These are phyloP conservation scores for Ganoderma boninense DNA, from an alignment of 1,284 basidiomycete species.

Conservation along the genomic window DNA sequence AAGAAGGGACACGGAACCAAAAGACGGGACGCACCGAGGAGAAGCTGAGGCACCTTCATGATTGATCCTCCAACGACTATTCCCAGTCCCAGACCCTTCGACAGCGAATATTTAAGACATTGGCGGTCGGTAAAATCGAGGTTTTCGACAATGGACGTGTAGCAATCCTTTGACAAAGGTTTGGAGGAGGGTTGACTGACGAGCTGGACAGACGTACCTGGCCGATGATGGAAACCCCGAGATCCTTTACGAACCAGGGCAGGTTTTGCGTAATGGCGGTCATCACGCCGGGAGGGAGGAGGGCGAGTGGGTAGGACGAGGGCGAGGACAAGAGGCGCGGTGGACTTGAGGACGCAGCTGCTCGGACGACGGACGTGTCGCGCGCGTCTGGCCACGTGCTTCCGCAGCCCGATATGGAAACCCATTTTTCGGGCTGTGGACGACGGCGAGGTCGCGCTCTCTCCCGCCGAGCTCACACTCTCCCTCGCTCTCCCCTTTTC, in stretches of 20 bases:
- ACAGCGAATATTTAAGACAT: constrained; percentile 92
- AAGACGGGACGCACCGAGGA: constrained; percentile 67
- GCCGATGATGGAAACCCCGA: constrained; percentile 86
- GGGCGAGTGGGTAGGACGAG: constrained; percentile 6
- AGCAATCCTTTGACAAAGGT: constrained; percentile 76
- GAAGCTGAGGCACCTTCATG: constrained; percentile 93
- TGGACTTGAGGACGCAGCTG: constrained; percentile 1
- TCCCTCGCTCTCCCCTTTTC: not conserved
- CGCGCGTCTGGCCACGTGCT: constrained; percentile 24
- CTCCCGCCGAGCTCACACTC: constrained; percentile 21
- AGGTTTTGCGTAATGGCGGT: constrained; percentile 76
- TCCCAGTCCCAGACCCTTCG: constrained; percentile 92
- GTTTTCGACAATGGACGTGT: constrained; percentile 89
- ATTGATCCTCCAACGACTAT: constrained; percentile 95
- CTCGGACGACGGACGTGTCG: constrained; percentile 4
- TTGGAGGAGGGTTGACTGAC: not conserved
- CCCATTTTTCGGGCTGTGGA: constrained; percentile 25
- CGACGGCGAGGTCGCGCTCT: constrained; percentile 19
- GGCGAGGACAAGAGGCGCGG: not conserved
- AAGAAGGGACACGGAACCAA: not conserved
- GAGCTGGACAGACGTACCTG: constrained; percentile 55
- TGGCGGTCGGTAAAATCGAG: constrained; percentile 83
- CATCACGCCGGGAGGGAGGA: constrained; percentile 51
- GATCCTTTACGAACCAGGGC: constrained; percentile 84
- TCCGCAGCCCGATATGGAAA: constrained; percentile 22